Evolutionary conservation across 371 early-diverging fungal genomes (phyloP), one percentile per base, ranked within the genome.

Genomic region (Vairimorpha necatrix): DNA sequence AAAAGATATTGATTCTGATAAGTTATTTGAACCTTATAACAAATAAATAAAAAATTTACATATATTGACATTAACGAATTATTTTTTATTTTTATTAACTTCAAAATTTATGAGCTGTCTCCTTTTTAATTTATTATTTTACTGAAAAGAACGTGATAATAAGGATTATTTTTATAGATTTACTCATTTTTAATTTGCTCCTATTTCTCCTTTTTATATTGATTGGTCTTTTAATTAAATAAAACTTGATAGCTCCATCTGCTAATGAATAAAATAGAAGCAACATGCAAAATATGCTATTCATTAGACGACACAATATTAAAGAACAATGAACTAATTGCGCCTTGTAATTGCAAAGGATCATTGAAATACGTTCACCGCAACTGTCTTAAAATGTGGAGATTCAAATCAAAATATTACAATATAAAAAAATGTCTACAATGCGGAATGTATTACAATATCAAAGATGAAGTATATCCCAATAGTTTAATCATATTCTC

Each of bases 291-390:
- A 69, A 84, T 86, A n/a, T 86, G 86, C 74, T 84, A 82, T 67
- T 72, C 65, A 36, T 32, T 69, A 32, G 75, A 67, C 38, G 78
- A 83, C 61, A 83, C 84, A 22, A 24, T 83, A n/a, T 70, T 56
- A 26, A 34, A 36, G 24, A 47, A 34, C n/a, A 70, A 65, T 14
- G 85, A 83, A 65, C 54, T 86, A 26, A 82, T 86, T 33, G 74
- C 82, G 7, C 86, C 86, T 36, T 86, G 86, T 61, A 70, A 75
- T 46, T 86, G 86, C 67, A 84, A 82, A 68, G 86, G 86, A 26
- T 74, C 81, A 26, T 69, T 86, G 9, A 83, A 85, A 66, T 84
- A 79, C 53, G 84, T 86, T 50, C 86, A 86, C 50, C 69, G 54
- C 14, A 62, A 53, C 26, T 86, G 86, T 69, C 62, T 86, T 28